Evolutionary conservation across 169 alveolate species (phyloP).

Genomic region (Toxoplasma gondii): DNA sequence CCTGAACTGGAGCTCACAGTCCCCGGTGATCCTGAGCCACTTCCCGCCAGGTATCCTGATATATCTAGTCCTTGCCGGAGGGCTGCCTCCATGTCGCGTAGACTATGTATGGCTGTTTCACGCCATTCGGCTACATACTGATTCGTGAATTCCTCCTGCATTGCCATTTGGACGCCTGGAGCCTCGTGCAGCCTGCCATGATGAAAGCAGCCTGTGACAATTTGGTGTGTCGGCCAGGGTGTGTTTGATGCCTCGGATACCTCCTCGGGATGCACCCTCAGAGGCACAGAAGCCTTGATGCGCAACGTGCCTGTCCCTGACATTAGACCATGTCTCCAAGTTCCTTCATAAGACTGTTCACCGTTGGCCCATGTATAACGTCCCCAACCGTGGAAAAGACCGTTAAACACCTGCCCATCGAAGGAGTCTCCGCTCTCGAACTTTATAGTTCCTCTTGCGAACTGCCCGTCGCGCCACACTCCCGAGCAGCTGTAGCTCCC

Average conservation of each 20-base stretch:
- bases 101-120: background rate
- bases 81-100: conserved; percentile 8
- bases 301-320: conserved; percentile 1
- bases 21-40: background rate
- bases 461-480: conserved; percentile 25
- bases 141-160: background rate
- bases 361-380: conserved; percentile 1
- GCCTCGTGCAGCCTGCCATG: background rate
- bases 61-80: background rate
- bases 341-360: conserved; percentile 18
- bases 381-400: conserved; percentile 42
- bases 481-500: conserved; percentile 3
- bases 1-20: background rate
- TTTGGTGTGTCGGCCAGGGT: background rate
- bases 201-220: background rate
- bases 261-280: background rate
- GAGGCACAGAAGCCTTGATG: background rate
- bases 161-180: background rate
- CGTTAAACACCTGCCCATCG: conserved; percentile 28
- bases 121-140: background rate
- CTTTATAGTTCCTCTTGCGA: background rate
- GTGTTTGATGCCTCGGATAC: background rate
- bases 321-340: conserved; percentile 10
- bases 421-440: conserved; percentile 9
- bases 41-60: background rate